These are phyloP conservation scores for Cryptosporidium ubiquitum DNA, from an alignment of 169 alveolate genomes.

Conservation along the genomic window DNA sequence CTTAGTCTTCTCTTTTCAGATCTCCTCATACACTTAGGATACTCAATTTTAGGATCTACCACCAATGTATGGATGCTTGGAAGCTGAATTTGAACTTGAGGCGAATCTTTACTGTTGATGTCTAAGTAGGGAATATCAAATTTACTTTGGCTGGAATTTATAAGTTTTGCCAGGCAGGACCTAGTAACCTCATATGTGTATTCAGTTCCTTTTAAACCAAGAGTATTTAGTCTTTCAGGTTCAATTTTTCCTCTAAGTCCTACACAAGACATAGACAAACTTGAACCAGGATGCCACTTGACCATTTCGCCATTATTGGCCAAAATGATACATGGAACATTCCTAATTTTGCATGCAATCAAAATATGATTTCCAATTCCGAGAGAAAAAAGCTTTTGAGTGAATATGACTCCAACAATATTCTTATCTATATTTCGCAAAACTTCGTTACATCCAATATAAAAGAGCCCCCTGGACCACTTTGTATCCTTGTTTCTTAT, in stretches of 20 bases:
- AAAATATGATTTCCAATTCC: slow-evolving; percentile 54
- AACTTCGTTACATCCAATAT: slow-evolving; percentile 40
- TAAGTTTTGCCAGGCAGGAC: not conserved
- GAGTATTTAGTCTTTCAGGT: not conserved
- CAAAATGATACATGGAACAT: slow-evolving; percentile 51
- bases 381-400: slow-evolving; percentile 7
- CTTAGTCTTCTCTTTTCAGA: slow-evolving; percentile 48
- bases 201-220: not conserved
- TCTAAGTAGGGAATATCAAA: slow-evolving; percentile 41
- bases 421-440: not conserved
- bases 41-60: slow-evolving; percentile 46
- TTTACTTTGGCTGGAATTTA: not conserved
- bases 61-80: not conserved
- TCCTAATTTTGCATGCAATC: not conserved
- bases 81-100: not conserved
- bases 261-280: slow-evolving; percentile 16
- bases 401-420: slow-evolving; percentile 31
- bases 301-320: slow-evolving; percentile 10
- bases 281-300: not conserved
- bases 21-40: slow-evolving; percentile 35
- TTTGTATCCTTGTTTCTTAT: slow-evolving; percentile 1
- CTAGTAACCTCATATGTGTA: not conserved
- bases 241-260: slow-evolving; percentile 31
- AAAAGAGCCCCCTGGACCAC: slow-evolving; percentile 45
- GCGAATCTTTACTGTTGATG: too few relatives aligned